A percentile compares a stretch with the other conserved stretches of the same genome.
Conservation (phyloP, 148 eudicot genomes). For the Rhododendron mucronatum region DNA sequence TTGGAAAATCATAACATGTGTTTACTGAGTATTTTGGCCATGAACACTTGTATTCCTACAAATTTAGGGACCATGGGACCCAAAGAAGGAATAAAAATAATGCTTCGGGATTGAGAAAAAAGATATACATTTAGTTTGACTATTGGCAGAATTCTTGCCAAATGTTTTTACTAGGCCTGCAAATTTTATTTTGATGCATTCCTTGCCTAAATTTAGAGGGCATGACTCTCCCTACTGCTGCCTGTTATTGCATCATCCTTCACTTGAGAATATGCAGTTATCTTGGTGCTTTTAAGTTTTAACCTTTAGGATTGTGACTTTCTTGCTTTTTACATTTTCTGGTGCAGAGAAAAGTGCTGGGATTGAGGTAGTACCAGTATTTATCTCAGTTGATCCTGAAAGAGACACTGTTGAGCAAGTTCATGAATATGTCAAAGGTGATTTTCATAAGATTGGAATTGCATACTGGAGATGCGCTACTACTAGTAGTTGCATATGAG, state of each 20-base stretch:
- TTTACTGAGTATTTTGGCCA: not conserved
- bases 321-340: not conserved
- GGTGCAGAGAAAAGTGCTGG: slow-evolving; percentile 69
- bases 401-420: slow-evolving; percentile 98
- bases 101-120: not conserved
- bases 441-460: not conserved
- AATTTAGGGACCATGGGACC: not conserved
- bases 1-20: not conserved
- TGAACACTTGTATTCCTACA: not conserved
- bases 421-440: slow-evolving; percentile 80
- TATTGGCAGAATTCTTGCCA: not conserved
- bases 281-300: not conserved
- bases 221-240: not conserved
- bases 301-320: not conserved
- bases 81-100: not conserved
- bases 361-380: slow-evolving; percentile 73
- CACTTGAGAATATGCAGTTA: not conserved
- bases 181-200: not conserved
- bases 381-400: slow-evolving; percentile 97
- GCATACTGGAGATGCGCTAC: not conserved
- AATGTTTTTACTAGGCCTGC: not conserved
- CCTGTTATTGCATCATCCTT: not conserved
- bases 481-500: not conserved
- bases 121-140: not conserved
- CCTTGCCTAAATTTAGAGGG: not conserved